Conservation (phyloP, 805 yeast genomes). For the Ogataea naganishii region DNA sequence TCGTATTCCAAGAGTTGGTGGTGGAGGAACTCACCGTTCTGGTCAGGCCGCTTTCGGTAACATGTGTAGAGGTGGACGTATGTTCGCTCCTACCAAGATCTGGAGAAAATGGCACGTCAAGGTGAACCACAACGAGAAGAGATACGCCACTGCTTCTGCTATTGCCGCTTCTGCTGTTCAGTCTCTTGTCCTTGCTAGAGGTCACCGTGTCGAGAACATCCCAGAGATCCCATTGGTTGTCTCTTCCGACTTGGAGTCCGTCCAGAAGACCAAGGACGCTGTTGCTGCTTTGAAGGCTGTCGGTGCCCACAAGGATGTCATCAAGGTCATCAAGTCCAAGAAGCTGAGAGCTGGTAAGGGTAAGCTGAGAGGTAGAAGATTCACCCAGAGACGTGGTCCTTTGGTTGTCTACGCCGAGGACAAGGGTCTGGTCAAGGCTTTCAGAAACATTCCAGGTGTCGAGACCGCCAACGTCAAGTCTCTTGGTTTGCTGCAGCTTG, state of each 20-base stretch:
- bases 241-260: conserved; percentile 83
- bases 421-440: conserved; percentile 96
- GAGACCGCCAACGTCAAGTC: conserved; percentile 90
- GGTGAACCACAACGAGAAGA: conserved; percentile 99
- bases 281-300: conserved; percentile 95
- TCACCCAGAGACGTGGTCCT: conserved; percentile 99
- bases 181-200: conserved; percentile 98
- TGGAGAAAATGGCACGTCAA: conserved; percentile 99
- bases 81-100: conserved; percentile 99
- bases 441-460: conserved; percentile 99
- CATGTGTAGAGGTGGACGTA: conserved; percentile 99
- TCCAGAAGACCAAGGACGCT: conserved; percentile 97
- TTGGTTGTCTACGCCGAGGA: conserved; percentile 96
- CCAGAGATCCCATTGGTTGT: conserved; percentile 98
- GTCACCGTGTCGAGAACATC: conserved; percentile 98
- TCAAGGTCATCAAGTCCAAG: conserved; percentile 97
- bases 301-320: conserved; percentile 97
- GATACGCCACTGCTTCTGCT: conserved; percentile 99
- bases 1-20: conserved; percentile 99
- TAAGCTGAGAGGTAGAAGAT: conserved; percentile 99
- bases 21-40: conserved; percentile 99
- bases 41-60: conserved; percentile 99
- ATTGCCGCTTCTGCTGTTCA: conserved; percentile 98
- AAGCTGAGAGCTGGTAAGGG: conserved; percentile 99
- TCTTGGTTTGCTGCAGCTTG: conserved; percentile 94